phyloP scores from a whole-genome alignment of 129 eudicot species.

The Centaurea solstitialis region DNA sequence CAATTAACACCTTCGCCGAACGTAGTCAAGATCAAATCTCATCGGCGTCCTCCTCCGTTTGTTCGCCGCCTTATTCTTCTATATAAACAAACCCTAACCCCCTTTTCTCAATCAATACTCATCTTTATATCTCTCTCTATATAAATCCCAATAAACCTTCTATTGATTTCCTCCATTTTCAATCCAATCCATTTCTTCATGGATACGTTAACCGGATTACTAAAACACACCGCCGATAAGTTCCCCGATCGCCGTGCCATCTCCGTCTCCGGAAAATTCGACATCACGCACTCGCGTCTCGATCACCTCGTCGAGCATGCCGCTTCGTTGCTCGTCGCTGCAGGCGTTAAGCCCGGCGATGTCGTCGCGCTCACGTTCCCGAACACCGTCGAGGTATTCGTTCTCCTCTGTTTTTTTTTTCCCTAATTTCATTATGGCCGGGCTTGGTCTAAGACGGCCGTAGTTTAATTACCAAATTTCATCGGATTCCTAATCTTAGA shows the following conservation, averaged over 20 bases:
- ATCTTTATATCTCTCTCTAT: too few relatives aligned
- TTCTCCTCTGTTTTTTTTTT: neutral
- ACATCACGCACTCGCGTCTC: slow-evolving; percentile 63
- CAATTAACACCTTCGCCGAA: slow-evolving; percentile 42
- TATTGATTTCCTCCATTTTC: neutral
- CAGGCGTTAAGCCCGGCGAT: slow-evolving; percentile 78
- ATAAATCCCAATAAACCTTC: neutral
- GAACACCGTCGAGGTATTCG: slow-evolving; percentile 76
- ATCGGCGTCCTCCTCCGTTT: slow-evolving; percentile 13
- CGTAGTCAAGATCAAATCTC: neutral
- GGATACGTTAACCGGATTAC: slow-evolving; percentile 69
- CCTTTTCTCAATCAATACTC: neutral
- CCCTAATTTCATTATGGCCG: slow-evolving; percentile 12
- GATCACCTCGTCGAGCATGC: slow-evolving; percentile 55
- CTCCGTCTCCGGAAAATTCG: slow-evolving; percentile 73
- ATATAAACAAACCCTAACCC: slow-evolving; percentile 9
- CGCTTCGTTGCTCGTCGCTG: slow-evolving; percentile 58
- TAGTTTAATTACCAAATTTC: too few relatives aligned
- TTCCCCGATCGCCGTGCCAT: slow-evolving; percentile 79
- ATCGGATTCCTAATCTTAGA: too few relatives aligned
- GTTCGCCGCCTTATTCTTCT: slow-evolving; percentile 24
- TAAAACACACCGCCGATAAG: slow-evolving; percentile 50
- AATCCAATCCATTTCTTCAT: too few relatives aligned
- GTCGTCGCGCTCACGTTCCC: slow-evolving; percentile 98
- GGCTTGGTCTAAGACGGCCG: too few relatives aligned